Percentiles rank a stretch among this genome's conserved stretches.
These are phyloP conservation scores for Chlorella sp. DNA, from an alignment of 139 green algal species.

Conservation along the genomic window DNA sequence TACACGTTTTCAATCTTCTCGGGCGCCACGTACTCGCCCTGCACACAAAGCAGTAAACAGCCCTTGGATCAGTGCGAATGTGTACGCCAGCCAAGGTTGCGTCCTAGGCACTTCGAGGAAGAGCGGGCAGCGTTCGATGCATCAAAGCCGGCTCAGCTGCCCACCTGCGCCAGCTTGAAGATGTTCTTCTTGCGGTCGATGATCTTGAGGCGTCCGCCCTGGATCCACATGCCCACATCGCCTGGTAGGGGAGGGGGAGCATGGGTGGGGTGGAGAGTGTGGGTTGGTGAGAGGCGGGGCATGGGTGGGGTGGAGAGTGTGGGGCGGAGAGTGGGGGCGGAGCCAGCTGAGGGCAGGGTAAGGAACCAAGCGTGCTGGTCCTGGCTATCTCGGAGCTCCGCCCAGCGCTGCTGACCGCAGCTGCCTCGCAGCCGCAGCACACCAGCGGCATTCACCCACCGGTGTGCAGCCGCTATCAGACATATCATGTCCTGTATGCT, in stretches of 20 bases:
- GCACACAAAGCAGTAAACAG: neutral
- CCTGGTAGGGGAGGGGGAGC: conserved; percentile 10
- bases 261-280: neutral
- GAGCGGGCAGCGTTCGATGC: too few species aligned
- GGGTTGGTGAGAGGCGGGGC: neutral
- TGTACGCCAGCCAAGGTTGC: too few species aligned
- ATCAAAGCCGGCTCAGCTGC: neutral
- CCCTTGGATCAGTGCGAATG: too few species aligned
- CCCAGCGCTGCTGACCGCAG: neutral
- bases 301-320: neutral
- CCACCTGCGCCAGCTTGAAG: conserved; percentile 90
- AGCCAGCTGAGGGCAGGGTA: neutral
- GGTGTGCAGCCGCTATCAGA: too few species aligned
- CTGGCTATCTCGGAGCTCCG: too few species aligned
- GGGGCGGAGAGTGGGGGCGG: neutral
- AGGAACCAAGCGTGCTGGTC: neutral
- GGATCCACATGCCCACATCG: conserved; percentile 33
- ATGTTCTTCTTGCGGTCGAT: conserved; percentile 98
- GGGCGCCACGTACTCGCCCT: conserved; percentile 94
- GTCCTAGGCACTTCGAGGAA: too few species aligned
- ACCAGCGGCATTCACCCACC: too few species aligned
- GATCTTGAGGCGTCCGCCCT: conserved; percentile 92
- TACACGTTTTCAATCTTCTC: conserved; percentile 99
- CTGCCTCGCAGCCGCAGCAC: too few species aligned
- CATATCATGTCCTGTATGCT: too few species aligned